Conservation (phyloP, 139 green algal species). For the Astrephomene gubernaculifera region DNA sequence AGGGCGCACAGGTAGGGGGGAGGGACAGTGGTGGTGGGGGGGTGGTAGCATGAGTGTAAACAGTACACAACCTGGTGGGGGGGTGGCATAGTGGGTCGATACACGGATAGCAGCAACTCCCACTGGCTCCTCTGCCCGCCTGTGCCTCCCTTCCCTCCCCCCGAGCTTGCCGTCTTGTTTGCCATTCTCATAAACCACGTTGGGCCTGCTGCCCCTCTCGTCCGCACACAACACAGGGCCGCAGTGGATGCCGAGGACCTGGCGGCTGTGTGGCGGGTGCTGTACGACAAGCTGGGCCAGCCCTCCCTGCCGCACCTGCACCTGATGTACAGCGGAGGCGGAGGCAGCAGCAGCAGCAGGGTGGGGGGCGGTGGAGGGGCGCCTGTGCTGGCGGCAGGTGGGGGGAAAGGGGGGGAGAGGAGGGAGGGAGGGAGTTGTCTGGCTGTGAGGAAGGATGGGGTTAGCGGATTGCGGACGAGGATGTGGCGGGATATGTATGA, state of each 20-base stretch:
- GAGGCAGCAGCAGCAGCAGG: not conserved
- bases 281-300: not conserved
- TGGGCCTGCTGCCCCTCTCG: not conserved
- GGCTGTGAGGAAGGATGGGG: no score
- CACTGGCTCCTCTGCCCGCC: not conserved
- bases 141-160: not conserved
- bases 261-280: not conserved
- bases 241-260: slow-evolving; percentile 8
- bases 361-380: not conserved
- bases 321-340: not conserved
- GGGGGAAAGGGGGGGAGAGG: not conserved
- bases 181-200: not conserved
- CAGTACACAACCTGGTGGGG: no score
- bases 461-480: not conserved
- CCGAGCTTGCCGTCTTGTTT: no score
- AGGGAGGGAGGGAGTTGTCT: no score
- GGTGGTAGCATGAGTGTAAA: no score
- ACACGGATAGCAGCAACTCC: not conserved
- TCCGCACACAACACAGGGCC: no score
- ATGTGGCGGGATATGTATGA: not conserved
- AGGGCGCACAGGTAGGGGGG: slow-evolving; percentile 13
- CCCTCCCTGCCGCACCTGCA: slow-evolving; percentile 6
- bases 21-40: no score
- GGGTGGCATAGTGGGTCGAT: not conserved
- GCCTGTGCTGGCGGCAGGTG: not conserved